These are phyloP conservation scores for Tylopilus balloui DNA, from an alignment of 768 basidiomycete species.

Conservation along the genomic window DNA sequence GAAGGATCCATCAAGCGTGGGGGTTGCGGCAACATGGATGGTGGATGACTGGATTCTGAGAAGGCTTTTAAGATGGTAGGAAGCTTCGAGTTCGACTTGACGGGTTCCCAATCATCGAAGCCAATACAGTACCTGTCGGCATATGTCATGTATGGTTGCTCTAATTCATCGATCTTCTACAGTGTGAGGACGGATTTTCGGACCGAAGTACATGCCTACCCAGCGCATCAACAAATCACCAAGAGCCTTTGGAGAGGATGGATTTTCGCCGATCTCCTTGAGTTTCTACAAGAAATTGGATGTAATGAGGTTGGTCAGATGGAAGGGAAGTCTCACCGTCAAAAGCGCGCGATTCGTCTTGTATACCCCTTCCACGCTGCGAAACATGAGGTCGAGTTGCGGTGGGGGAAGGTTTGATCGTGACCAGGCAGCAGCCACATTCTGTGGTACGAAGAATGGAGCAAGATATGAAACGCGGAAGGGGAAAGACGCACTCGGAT, in stretches of 20 bases:
- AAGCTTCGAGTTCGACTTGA: slow-evolving; percentile 72
- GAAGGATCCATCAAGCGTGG: slow-evolving; percentile 35
- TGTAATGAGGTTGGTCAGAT: neutral
- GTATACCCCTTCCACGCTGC: slow-evolving; percentile 88
- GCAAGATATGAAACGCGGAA: neutral
- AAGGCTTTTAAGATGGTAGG: slow-evolving; percentile 63
- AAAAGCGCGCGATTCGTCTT: slow-evolving; percentile 84
- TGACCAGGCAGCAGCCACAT: slow-evolving; percentile 98
- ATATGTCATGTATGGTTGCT: slow-evolving; percentile 81
- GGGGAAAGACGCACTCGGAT: slow-evolving; percentile 66
- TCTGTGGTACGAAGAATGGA: slow-evolving; percentile 45
- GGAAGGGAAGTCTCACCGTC: slow-evolving; percentile 39
- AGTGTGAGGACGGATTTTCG: slow-evolving; percentile 16
- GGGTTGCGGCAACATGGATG: slow-evolving; percentile 36
- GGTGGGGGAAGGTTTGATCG: slow-evolving; percentile 89
- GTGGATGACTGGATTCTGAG: slow-evolving; percentile 60
- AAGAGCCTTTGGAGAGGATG: slow-evolving; percentile 87
- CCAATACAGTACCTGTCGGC: slow-evolving; percentile 64
- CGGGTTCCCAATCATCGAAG: slow-evolving; percentile 82
- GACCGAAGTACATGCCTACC: slow-evolving; percentile 49
- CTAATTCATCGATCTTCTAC: slow-evolving; percentile 83
- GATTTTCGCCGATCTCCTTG: slow-evolving; percentile 89
- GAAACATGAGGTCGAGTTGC: slow-evolving; percentile 90
- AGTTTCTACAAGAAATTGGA: slow-evolving; percentile 60
- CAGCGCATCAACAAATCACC: slow-evolving; percentile 97